These are phyloP conservation scores for Diaporthe destruens DNA, from an alignment of 2,329 filamentous ascomycete species.

Conservation along the genomic window DNA sequence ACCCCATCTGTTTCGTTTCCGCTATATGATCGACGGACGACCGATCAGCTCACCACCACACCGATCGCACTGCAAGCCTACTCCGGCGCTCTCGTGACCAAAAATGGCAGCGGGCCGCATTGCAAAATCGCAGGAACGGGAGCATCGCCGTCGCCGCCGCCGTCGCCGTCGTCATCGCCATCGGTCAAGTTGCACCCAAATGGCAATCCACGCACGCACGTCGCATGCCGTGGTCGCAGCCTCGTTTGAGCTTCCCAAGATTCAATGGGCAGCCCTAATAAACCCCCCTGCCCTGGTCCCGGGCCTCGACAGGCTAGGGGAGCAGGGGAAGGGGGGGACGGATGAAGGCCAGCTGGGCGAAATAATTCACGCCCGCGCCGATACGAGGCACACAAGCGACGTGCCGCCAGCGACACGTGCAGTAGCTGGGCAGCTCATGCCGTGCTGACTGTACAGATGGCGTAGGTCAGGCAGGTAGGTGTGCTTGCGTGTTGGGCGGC, in stretches of 20 bases:
- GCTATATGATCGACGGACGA: slow-evolving; percentile 14
- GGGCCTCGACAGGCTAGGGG: neutral
- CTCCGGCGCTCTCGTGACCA: slow-evolving; percentile 4
- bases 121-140: too few relatives aligned
- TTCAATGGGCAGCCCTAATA: neutral
- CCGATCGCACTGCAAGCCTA: neutral
- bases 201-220: neutral
- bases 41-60: slow-evolving; percentile 10
- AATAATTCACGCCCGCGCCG: slow-evolving; percentile 2
- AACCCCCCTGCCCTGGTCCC: neutral
- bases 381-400: slow-evolving; percentile 40
- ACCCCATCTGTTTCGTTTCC: slow-evolving; percentile 18
- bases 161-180: slow-evolving; percentile 2
- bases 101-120: slow-evolving; percentile 6
- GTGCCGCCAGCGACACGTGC: slow-evolving; percentile 10
- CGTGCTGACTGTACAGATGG: slow-evolving; percentile 27
- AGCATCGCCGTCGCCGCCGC: slow-evolving; percentile 10
- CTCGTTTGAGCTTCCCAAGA: slow-evolving; percentile 24
- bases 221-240: slow-evolving; percentile 26
- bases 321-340: neutral
- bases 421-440: slow-evolving; percentile 28
- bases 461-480: slow-evolving; percentile 3
- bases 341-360: neutral
- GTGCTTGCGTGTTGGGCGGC: slow-evolving; percentile 2
- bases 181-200: neutral